These are phyloP conservation scores for Hygrophorus pudorinus DNA, from an alignment of 768 basidiomycete species.

Conservation along the genomic window DNA sequence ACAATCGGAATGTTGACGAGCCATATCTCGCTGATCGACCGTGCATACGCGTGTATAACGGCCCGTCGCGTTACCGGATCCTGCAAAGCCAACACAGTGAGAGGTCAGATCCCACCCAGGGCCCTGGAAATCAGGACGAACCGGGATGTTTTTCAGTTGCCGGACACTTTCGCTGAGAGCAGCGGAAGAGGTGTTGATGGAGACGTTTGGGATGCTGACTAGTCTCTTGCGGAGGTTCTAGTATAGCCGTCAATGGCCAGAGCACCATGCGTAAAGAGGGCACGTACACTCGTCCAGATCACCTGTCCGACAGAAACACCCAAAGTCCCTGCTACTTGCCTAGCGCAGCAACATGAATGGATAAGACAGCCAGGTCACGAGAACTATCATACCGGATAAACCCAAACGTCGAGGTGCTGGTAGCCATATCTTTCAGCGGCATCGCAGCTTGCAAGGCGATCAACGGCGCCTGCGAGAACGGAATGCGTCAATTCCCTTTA, in stretches of 20 bases:
- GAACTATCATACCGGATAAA: constrained; percentile 54
- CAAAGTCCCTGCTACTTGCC: constrained; percentile 67
- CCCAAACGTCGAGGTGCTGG: constrained; percentile 59
- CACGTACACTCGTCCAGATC: constrained; percentile 50
- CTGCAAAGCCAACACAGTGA: constrained; percentile 21
- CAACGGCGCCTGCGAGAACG: constrained; percentile 57
- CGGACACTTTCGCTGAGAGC: constrained; percentile 37
- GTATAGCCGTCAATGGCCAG: neutral
- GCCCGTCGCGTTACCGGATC: constrained; percentile 36
- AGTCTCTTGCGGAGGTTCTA: constrained; percentile 30
- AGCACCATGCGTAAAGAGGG: neutral
- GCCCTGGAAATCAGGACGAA: constrained; percentile 15
- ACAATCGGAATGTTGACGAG: constrained; percentile 49
- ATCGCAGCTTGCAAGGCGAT: constrained; percentile 78
- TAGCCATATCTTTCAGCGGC: constrained; percentile 83
- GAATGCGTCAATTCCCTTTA: too few relatives aligned
- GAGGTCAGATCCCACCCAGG: neutral
- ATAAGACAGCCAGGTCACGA: too few relatives aligned
- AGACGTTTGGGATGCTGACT: constrained; percentile 24
- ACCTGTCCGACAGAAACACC: constrained; percentile 68
- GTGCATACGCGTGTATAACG: constrained; percentile 53
- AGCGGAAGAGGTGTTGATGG: constrained; percentile 30
- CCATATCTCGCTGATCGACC: constrained; percentile 57
- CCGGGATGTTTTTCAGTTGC: constrained; percentile 33
- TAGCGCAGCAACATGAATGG: constrained; percentile 18